A percentile compares a stretch with the other conserved stretches of the same genome.
Evolutionary conservation across 805 yeast genomes (phyloP).

Genomic region (Hanseniaspora mollemarum): DNA sequence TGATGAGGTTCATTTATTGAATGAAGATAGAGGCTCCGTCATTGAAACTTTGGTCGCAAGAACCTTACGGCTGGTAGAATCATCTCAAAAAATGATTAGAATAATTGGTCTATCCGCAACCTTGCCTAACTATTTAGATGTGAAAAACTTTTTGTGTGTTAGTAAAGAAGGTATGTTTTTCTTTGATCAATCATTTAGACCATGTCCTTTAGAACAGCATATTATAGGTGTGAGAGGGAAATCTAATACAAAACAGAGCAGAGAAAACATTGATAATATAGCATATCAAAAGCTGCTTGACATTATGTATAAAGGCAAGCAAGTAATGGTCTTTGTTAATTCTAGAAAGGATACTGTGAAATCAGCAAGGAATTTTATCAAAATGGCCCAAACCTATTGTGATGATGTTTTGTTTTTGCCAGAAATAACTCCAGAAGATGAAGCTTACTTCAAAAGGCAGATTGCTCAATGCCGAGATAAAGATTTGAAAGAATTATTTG

Average conservation of each 20-base stretch:
- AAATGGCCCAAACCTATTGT: constrained; percentile 48
- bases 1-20: constrained; percentile 92
- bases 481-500: constrained; percentile 71
- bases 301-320: constrained; percentile 58
- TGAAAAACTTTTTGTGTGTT: constrained; percentile 88
- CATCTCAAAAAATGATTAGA: constrained; percentile 84
- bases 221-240: constrained; percentile 79
- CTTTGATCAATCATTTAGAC: constrained; percentile 86
- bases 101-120: constrained; percentile 94
- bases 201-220: constrained; percentile 84
- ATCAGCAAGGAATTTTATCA: constrained; percentile 62
- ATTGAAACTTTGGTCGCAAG: constrained; percentile 91
- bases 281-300: constrained; percentile 66
- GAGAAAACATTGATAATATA: constrained; percentile 62
- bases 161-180: constrained; percentile 89
- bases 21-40: constrained; percentile 96
- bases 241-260: constrained; percentile 57
- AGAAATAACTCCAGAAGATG: constrained; percentile 18
- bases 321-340: constrained; percentile 94
- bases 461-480: constrained; percentile 58
- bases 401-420: constrained; percentile 39
- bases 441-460: constrained; percentile 46
- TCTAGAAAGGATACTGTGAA: constrained; percentile 86
- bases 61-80: constrained; percentile 87
- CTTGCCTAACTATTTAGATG: constrained; percentile 80